Conservation (phyloP, 768 basidiomycete species). For the Lactarius hatsudake region DNA sequence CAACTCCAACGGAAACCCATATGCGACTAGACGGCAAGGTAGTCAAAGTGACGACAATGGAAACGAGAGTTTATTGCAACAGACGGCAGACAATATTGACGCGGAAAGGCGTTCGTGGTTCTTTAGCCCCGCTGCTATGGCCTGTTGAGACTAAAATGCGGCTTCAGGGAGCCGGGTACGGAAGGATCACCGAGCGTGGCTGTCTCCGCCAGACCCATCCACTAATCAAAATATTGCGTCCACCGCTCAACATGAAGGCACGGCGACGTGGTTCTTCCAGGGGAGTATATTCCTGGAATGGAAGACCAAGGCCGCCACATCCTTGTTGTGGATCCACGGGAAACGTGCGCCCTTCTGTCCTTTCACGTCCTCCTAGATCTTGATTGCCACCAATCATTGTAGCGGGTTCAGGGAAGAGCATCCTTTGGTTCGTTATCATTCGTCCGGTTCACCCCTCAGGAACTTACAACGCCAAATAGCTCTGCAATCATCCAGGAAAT, state of each 20-base stretch:
- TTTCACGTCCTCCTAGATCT: background rate
- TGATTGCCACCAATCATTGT: background rate
- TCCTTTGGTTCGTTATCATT: background rate
- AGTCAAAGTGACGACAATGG: too few relatives aligned
- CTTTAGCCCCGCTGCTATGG: background rate
- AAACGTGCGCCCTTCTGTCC: background rate
- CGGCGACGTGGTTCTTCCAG: background rate
- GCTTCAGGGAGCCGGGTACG: background rate
- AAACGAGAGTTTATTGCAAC: too few relatives aligned
- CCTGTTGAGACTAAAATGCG: background rate
- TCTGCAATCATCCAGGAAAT: background rate
- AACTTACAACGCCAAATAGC: background rate
- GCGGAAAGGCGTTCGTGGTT: background rate
- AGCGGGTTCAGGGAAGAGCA: background rate
- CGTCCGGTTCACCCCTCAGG: background rate
- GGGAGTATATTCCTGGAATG: background rate
- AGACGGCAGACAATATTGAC: too few relatives aligned
- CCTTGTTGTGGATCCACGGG: conserved; percentile 3
- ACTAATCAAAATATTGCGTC: background rate
- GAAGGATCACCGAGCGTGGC: background rate
- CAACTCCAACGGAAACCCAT: too few relatives aligned
- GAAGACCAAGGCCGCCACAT: background rate
- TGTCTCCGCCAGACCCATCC: background rate
- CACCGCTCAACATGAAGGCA: background rate
- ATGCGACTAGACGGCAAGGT: background rate